Conservation (phyloP, 306 rosid genomes). For the Canavalia gladiata region DNA sequence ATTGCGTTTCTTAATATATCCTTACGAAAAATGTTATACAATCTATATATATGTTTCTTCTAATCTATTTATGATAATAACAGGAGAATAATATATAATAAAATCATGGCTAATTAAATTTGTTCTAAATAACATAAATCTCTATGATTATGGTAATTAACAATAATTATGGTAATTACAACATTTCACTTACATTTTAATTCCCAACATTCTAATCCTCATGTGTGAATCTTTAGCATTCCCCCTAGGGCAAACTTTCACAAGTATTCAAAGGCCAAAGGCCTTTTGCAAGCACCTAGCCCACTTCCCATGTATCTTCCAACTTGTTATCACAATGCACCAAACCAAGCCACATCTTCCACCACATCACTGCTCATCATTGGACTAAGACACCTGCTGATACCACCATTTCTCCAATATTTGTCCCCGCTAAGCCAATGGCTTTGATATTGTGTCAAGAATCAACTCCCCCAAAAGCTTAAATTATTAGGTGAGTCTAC, state of each 20-base stretch:
- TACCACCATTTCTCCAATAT: not conserved
- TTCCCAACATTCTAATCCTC: not conserved
- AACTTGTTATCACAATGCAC: too few species aligned
- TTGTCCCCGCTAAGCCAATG: not conserved
- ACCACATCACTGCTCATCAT: not conserved
- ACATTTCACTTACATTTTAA: not conserved
- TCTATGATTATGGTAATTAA: too few species aligned
- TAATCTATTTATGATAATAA: too few species aligned
- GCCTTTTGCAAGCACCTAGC: not conserved
- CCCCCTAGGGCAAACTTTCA: not conserved
- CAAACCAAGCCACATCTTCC: not conserved
- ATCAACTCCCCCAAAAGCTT: not conserved
- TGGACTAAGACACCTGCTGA: too few species aligned
- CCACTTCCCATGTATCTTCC: slow-evolving; percentile 1
- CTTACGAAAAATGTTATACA: too few species aligned
- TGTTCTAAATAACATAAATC: too few species aligned
- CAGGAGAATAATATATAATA: too few species aligned
- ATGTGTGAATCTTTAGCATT: not conserved
- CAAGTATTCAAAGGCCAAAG: not conserved
- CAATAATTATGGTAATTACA: too few species aligned
- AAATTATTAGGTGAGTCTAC: not conserved
- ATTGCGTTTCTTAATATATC: too few species aligned
- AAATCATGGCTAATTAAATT: too few species aligned
- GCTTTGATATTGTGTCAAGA: not conserved
- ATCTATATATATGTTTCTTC: too few species aligned